Conservation (phyloP, 2,329 filamentous ascomycete species). For the Dactylellina drechsleri region DNA sequence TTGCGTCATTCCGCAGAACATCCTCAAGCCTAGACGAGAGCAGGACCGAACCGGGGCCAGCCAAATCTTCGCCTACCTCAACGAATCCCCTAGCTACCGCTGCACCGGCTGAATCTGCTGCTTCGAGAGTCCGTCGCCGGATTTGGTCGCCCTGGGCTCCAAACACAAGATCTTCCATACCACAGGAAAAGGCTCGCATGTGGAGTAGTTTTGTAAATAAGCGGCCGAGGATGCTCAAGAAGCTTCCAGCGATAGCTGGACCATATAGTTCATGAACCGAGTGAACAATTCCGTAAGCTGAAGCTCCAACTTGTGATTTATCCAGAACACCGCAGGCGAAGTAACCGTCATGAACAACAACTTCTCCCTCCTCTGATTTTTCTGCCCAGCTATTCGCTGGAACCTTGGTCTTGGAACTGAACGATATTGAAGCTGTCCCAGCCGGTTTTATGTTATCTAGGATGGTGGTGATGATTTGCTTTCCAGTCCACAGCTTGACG, state of each 20-base stretch:
- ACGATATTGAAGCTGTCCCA: constrained; percentile 71
- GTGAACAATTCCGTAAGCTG: constrained; percentile 86
- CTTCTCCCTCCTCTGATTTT: constrained; percentile 78
- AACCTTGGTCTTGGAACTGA: constrained; percentile 73
- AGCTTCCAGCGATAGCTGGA: constrained; percentile 82
- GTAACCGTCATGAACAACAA: constrained; percentile 86
- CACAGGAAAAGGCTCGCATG: constrained; percentile 95
- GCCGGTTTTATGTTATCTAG: constrained; percentile 88
- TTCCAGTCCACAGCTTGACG: constrained; percentile 86
- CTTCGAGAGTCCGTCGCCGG: constrained; percentile 74
- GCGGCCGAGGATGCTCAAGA: constrained; percentile 88
- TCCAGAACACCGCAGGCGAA: constrained; percentile 91
- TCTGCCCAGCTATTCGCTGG: constrained; percentile 81
- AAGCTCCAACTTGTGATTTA: constrained; percentile 92
- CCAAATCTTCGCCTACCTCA: constrained; percentile 74
- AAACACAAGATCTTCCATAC: constrained; percentile 92
- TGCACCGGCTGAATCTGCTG: constrained; percentile 76
- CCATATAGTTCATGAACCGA: constrained; percentile 94
- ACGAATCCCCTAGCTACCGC: constrained; percentile 88
- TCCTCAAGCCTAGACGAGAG: constrained; percentile 83
- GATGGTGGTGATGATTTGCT: constrained; percentile 92
- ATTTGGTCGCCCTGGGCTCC: constrained; percentile 79
- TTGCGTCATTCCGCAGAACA: constrained; percentile 87
- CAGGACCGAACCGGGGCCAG: constrained; percentile 72
- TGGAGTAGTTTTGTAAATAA: constrained; percentile 88